These are phyloP conservation scores for Dillenia turbinata DNA, from an alignment of 164 flowering plant genomes.

Conservation along the genomic window DNA sequence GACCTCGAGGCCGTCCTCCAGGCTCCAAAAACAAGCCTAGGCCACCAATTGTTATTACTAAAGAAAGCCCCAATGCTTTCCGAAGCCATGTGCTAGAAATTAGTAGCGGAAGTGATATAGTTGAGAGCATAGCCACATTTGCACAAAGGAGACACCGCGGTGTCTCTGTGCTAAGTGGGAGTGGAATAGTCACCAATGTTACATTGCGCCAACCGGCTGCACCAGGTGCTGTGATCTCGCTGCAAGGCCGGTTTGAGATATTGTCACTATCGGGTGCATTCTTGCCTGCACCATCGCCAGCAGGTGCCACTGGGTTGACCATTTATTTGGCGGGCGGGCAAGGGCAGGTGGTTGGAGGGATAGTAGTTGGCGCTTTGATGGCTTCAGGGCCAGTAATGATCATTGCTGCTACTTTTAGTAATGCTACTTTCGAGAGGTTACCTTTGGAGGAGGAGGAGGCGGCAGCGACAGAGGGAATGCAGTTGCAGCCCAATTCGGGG, in stretches of 20 bases:
- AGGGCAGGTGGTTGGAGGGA: conserved; percentile 90
- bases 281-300: conserved; percentile 74
- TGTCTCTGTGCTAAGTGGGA: conserved; percentile 72
- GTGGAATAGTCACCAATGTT: conserved; percentile 68
- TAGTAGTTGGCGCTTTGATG: conserved; percentile 60
- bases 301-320: conserved; percentile 67
- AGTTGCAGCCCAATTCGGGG: conserved; percentile 26
- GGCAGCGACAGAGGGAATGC: conserved; percentile 25
- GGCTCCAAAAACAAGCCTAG: conserved; percentile 89
- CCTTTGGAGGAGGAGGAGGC: conserved; percentile 49
- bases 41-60: conserved; percentile 71
- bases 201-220: conserved; percentile 66
- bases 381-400: conserved; percentile 92
- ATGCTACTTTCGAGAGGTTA: conserved; percentile 74
- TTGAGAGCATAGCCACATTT: conserved; percentile 52
- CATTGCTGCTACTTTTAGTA: conserved; percentile 73
- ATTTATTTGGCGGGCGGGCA: conserved; percentile 84
- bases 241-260: conserved; percentile 81
- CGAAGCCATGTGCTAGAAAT: conserved; percentile 75
- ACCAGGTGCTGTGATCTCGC: conserved; percentile 53
- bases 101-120: conserved; percentile 59
- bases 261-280: conserved; percentile 78
- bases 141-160: conserved; percentile 71
- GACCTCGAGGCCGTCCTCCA: conserved; percentile 80
- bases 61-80: conserved; percentile 73